A percentile compares a stretch with the other conserved stretches of the same genome.
Conservation (phyloP, 768 basidiomycete genomes). For the Multifurca ochricompacta region DNA sequence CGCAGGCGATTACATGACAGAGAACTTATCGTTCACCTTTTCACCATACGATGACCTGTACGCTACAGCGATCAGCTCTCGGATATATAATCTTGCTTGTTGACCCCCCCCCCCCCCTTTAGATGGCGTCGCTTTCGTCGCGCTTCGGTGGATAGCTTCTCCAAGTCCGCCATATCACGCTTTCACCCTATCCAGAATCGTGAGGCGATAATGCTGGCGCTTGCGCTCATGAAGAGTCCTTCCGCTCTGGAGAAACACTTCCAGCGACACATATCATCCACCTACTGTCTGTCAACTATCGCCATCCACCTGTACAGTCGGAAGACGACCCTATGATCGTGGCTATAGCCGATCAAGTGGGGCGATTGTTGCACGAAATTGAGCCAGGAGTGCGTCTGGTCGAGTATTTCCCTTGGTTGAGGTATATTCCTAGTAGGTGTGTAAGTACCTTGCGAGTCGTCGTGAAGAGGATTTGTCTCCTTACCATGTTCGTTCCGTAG, state of each 20-base stretch:
- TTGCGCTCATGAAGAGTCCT: conserved; percentile 26
- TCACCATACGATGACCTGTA: conserved; percentile 22
- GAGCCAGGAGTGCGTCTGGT: neutral
- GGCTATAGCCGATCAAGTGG: neutral
- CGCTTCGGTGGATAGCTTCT: conserved; percentile 21
- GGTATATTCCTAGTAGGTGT: neutral
- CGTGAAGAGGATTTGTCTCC: neutral
- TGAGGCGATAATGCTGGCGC: conserved; percentile 28
- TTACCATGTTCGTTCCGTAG: neutral
- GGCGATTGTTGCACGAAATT: neutral
- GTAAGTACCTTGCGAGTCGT: too few species aligned
- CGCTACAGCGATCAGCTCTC: neutral
- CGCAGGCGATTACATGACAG: conserved; percentile 27
- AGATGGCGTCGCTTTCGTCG: conserved; percentile 25
- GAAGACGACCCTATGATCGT: neutral
- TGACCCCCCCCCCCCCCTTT: too few species aligned
- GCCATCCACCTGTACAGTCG: neutral
- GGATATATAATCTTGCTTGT: neutral
- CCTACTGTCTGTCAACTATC: neutral
- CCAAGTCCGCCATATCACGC: conserved; percentile 22
- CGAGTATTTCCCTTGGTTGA: neutral
- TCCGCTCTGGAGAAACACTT: conserved; percentile 24
- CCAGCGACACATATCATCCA: neutral
- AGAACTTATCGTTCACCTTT: conserved; percentile 23
- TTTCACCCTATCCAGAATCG: conserved; percentile 27